Base-by-base conservation (phyloP, 73 alveolate species). In the Halteria grandinella region DNA sequence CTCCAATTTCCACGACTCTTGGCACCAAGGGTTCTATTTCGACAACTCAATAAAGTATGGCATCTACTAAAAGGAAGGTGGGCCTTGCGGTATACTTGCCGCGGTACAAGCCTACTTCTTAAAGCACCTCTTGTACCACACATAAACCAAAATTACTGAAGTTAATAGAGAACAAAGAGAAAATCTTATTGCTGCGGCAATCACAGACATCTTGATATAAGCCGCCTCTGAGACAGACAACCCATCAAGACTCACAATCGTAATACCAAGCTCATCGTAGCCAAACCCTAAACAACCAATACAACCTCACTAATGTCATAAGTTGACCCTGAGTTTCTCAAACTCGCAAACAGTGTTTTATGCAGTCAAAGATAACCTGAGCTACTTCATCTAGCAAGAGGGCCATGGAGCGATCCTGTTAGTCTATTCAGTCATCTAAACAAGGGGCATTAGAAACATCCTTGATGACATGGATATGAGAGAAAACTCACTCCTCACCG, bases 11-110 rank as follows among this genome's bases (percentile, higher is more conserved):
- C 83, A 76, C 29, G 79, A 64, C 27, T 71, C 88, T 31, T 85
- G 93, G 93, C 75, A 78, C 48, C 75, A 77, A 55, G 90, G 89
- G 6, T 66, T 77, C 78, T 78, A 47, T 71, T 85, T 78, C 36
- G 88, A 69, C 18, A 18, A 43, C 10, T 28, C 31, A 55, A 36
- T 54, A 0, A 69, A 75, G 10, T 85, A 85, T 69, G 95, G 95
- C 0, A 74, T 87, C 23, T 77, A 81, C 70, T 62, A 87, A 60
- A 80, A 71, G 43, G 95, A 87, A 53, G 95, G 95, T 14, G 95
- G 95, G 14, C 95, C 95, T 12, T 87, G 95, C 41, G 95, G 95
- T 8, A 83, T 87, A 0, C 17, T 87, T 11, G 95, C 95, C 0
- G 27, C 89, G 12, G 95, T 83, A 18, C 52, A 87, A 49, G 86